phyloP scores from a whole-genome alignment of 2,329 filamentous ascomycete species.

The Ophidiomyces ophidiicola region DNA sequence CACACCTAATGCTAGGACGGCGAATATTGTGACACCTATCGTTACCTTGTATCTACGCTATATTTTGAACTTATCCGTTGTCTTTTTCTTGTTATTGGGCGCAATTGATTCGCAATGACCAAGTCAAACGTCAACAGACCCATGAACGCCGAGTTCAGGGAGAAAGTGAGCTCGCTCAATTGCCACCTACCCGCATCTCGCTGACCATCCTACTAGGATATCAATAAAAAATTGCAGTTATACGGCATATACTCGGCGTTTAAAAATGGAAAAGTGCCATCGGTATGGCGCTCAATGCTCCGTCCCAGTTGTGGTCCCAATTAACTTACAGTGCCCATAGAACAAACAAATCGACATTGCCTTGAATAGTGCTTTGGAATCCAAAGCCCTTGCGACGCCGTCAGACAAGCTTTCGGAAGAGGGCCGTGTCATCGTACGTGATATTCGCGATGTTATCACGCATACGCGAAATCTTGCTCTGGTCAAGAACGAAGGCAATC shows the following conservation, averaged over 20 bases:
- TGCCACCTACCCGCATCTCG: background rate
- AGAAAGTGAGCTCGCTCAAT: constrained; percentile 4
- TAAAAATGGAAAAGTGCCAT: constrained; percentile 70
- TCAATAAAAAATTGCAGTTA: constrained; percentile 87
- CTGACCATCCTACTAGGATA: constrained; percentile 39
- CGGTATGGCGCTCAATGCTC: too few relatives aligned
- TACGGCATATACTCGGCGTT: constrained; percentile 64
- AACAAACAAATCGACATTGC: constrained; percentile 95
- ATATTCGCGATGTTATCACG: constrained; percentile 67
- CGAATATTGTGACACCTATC: too few relatives aligned
- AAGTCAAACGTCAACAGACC: constrained; percentile 11
- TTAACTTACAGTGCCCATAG: too few relatives aligned
- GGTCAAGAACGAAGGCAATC: constrained; percentile 87
- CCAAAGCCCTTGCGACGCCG: constrained; percentile 56
- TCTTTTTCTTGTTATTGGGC: background rate
- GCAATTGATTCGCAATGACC: background rate
- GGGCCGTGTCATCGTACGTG: constrained; percentile 63
- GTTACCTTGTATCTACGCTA: too few relatives aligned
- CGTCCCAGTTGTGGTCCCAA: background rate
- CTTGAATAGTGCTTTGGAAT: constrained; percentile 72
- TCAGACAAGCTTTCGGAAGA: constrained; percentile 69
- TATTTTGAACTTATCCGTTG: too few relatives aligned
- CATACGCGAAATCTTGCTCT: constrained; percentile 75
- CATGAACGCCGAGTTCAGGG: constrained; percentile 9
- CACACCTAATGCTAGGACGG: too few relatives aligned